These are phyloP conservation scores for Hypoxylon rickii DNA, from an alignment of 495 filamentous ascomycete species.

Conservation along the genomic window DNA sequence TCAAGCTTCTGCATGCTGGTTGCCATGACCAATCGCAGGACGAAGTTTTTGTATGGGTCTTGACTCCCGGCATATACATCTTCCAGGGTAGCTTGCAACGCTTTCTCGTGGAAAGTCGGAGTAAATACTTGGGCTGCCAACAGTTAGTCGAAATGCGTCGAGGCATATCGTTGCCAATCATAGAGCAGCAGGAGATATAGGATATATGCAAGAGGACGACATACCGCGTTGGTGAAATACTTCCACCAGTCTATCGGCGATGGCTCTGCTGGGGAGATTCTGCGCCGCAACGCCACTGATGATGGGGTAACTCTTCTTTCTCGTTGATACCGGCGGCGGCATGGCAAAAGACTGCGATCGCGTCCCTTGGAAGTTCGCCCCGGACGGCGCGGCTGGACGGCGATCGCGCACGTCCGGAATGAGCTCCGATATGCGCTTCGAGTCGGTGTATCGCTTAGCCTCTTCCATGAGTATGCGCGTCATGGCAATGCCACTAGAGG, in stretches of 20 bases:
- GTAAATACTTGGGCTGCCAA: slow-evolving; percentile 77
- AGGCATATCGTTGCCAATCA: not conserved
- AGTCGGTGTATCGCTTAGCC: slow-evolving; percentile 83
- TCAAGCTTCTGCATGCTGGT: slow-evolving; percentile 91
- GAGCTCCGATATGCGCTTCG: slow-evolving; percentile 84
- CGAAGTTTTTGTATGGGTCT: slow-evolving; percentile 83
- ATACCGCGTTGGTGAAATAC: slow-evolving; percentile 80
- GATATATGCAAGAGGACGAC: slow-evolving; percentile 36
- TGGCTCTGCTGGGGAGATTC: slow-evolving; percentile 65
- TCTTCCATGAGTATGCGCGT: slow-evolving; percentile 92
- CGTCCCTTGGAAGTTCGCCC: slow-evolving; percentile 15
- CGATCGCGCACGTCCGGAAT: slow-evolving; percentile 65
- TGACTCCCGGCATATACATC: slow-evolving; percentile 75
- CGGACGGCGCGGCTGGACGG: slow-evolving; percentile 24
- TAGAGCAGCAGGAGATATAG: not conserved
- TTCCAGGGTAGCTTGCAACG: slow-evolving; percentile 73
- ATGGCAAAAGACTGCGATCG: slow-evolving; percentile 47
- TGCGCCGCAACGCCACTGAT: slow-evolving; percentile 74
- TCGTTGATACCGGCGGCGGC: slow-evolving; percentile 38
- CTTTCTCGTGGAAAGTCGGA: slow-evolving; percentile 82
- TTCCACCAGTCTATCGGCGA: slow-evolving; percentile 75
- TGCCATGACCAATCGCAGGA: slow-evolving; percentile 84
- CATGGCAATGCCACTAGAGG: slow-evolving; percentile 92
- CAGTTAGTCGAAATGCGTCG: slow-evolving; percentile 23
- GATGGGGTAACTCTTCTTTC: slow-evolving; percentile 69